Base-by-base conservation (phyloP, 306 rosid species). In the Pyrus bretschneideri region DNA sequence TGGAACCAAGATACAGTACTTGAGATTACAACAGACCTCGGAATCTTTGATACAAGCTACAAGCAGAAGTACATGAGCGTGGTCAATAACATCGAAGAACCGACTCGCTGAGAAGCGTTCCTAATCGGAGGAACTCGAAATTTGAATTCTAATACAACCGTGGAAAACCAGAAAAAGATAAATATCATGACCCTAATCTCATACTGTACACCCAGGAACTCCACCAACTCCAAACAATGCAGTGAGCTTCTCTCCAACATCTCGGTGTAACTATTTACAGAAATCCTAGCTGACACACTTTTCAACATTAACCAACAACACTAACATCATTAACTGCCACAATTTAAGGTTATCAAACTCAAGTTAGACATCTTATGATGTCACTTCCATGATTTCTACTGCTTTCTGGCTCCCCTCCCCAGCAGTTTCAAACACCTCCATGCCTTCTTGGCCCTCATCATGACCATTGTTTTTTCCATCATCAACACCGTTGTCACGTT, bases 251-350 rank as follows among this genome's bases (percentile, higher is more conserved):
- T 76, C 55, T 73, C 79, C 82, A 52, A 61, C 72, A 77, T 68
- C 79, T 66, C 78, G 71, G 49, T 78, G 81, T 76, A 84, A 85
- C 86, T 88, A 90, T 92, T 74, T 87, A 90, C 96, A 88, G 68
- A 67, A 69, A 72, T 72, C 62, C 83, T 72, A 80, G 35, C 62
- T 51, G 77, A 29, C 55, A 76, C 19, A 55, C 64, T 85, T 76
- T 71, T 83, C 81, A 76, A 51, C 52, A 80, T 76, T 61, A 71
- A 74, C 79, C 68, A 69, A 79, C 51, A 51, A 44, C 76, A 68
- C 74, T 76, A 71, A 71, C 75, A 87, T 57, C 82, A 68, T 69
- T 76, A 72, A 44, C 69, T 77, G 45, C 46, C 86, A 64, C 22
- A 77, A 73, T 25, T 68, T 21, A 71, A 35, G 51, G 86, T 85